Evolutionary conservation across 2,329 filamentous ascomycete species (phyloP).

Genomic region (Celoporthe dispersa): DNA sequence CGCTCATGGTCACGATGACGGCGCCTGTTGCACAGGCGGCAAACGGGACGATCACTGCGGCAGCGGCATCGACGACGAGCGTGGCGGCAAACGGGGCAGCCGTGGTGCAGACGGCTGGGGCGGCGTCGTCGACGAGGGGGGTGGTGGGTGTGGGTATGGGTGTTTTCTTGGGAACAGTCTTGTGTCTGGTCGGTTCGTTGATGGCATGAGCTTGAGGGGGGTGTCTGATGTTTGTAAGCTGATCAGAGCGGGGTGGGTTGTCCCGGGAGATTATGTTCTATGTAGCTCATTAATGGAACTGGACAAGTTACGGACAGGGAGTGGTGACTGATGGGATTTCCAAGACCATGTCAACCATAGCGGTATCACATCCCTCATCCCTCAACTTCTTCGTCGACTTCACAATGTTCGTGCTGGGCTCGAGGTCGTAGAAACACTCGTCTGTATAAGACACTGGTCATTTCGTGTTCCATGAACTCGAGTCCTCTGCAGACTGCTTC

Average conservation of each 20-base stretch:
- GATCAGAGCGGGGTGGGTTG: background rate
- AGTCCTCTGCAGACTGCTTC: no score
- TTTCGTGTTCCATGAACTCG: no score
- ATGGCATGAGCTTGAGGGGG: conserved; percentile 10
- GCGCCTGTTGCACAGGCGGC: conserved; percentile 5
- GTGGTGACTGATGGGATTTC: background rate
- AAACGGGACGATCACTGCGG: background rate
- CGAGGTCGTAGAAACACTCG: no score
- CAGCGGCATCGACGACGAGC: background rate
- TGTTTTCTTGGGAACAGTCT: conserved; percentile 4
- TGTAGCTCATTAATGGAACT: background rate
- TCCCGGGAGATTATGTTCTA: background rate
- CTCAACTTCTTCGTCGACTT: background rate
- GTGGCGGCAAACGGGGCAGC: background rate
- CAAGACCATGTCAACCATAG: background rate
- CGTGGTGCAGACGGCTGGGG: conserved; percentile 14
- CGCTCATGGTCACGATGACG: conserved; percentile 21
- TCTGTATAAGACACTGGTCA: no score
- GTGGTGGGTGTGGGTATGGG: conserved; percentile 14
- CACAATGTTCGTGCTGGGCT: background rate
- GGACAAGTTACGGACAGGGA: background rate
- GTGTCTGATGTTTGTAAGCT: background rate
- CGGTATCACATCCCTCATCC: background rate
- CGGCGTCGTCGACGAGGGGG: background rate
- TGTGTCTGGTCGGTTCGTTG: conserved; percentile 12